A percentile compares a stretch with the other conserved stretches of the same genome.
Evolutionary conservation across 495 filamentous ascomycete species (phyloP).

Genomic region (Saxispiralis lemnorum): DNA sequence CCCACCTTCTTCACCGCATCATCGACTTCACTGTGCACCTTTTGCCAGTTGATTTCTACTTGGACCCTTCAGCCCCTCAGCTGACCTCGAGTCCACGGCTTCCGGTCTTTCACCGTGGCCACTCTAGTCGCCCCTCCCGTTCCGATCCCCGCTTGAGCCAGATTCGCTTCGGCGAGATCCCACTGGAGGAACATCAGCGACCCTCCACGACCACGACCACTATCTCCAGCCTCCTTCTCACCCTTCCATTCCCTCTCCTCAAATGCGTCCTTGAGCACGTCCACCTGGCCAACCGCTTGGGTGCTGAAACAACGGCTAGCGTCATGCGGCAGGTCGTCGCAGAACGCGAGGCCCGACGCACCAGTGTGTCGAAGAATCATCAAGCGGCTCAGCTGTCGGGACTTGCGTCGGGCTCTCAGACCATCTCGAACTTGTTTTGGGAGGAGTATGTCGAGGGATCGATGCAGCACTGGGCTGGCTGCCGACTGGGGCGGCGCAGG

Average conservation of each 20-base stretch:
- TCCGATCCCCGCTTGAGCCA: constrained; percentile 35
- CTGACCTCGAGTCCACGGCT: constrained; percentile 12
- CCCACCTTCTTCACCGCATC: constrained; percentile 14
- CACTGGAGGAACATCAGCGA: constrained; percentile 26
- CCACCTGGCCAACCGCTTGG: constrained; percentile 27
- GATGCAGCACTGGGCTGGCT: constrained; percentile 7
- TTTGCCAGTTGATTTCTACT: constrained; percentile 19
- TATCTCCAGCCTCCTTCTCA: constrained; percentile 45
- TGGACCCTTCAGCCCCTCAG: constrained; percentile 20
- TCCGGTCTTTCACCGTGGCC: constrained; percentile 17
- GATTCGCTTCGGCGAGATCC: constrained; percentile 50
- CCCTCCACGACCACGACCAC: constrained; percentile 24
- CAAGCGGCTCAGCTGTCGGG: constrained; percentile 2
- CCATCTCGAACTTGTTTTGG: constrained; percentile 22
- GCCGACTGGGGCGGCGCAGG: constrained; percentile 7
- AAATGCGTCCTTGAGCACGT: constrained; percentile 37
- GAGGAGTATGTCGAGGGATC: constrained; percentile 22
- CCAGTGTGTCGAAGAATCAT: constrained; percentile 12
- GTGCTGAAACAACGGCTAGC: constrained; percentile 28
- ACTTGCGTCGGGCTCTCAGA: constrained; percentile 9
- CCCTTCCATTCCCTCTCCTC: constrained; percentile 42
- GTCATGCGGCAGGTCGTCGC: constrained; percentile 37
- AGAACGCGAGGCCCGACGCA: constrained; percentile 36
- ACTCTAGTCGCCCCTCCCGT: constrained; percentile 18
- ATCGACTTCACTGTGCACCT: constrained; percentile 19